Base-by-base conservation (phyloP, 805 yeast genomes). In the Hanseniaspora vineae region DNA sequence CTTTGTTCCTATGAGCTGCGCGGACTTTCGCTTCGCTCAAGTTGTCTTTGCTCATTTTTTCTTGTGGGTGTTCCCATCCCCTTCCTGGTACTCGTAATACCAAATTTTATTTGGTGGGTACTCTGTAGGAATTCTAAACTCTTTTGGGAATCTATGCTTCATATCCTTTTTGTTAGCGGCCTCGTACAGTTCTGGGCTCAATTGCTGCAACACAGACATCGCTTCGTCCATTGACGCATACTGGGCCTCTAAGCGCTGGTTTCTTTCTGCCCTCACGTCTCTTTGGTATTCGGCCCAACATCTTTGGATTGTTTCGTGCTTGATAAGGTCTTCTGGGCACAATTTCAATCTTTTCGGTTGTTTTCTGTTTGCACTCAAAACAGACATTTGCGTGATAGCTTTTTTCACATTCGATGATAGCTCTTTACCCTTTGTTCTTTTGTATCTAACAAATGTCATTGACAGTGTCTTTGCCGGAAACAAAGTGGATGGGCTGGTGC, bases 61-160 rank as follows among this genome's bases (percentile, higher is more conserved):
- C 11, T 37, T 37, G 19, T 37, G 40, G 17, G 19, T 10, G 19
- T 14, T 37, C 12, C 19, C 40, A 37, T 13, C 29, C 4, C 32
- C 43, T 5, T 68, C 65, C 19, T 54, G 54, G 46, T 66, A 69
- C n/a, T 78, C 76, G 57, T 76, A 75, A 49, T 79, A 78, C 97
- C 97, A 89, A 17, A 84, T 71, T 51, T 75, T 73, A 57, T 76
- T 78, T 17, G 97, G 84, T 13, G 98, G 98, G 51, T 71, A 85
- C 48, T 88, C 90, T 1, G 95, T 83, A 18, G 98, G 98, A 10
- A 85, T 78, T 59, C 92, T 78, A 62, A 86, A 62, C 58, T 90
- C 96, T 56, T 84, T 66, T 5, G 95, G 90, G 63, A 85, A 88
- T 57, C 87, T 70, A 54, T 76, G 75, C 50, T 71, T 70, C 42